A percentile compares a stretch with the other conserved stretches of the same genome.
phyloP scores from a whole-genome alignment of 805 yeast genomes.

The Hanseniaspora guilliermondii region DNA sequence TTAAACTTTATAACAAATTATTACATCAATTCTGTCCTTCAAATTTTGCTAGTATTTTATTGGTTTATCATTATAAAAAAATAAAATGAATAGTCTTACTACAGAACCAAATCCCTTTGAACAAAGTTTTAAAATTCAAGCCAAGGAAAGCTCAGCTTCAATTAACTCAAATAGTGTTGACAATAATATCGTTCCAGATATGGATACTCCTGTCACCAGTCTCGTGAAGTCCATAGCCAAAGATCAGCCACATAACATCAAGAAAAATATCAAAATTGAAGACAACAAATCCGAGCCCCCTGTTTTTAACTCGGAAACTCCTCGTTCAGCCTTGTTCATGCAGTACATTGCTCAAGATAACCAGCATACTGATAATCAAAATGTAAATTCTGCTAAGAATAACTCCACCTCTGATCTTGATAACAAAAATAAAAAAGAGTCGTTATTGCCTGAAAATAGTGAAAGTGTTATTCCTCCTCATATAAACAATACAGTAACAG shows the following conservation, averaged over 20 bases:
- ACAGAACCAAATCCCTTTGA: conserved; percentile 94
- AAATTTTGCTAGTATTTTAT: too few relatives aligned
- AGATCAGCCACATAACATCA: not conserved
- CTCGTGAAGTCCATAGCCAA: not conserved
- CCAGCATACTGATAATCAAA: not conserved
- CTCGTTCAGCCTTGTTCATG: not conserved
- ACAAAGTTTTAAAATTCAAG: conserved; percentile 46
- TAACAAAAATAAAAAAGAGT: not conserved
- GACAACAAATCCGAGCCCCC: not conserved
- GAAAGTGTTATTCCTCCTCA: not conserved
- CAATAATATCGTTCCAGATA: not conserved
- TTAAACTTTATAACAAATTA: too few relatives aligned
- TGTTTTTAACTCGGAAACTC: not conserved
- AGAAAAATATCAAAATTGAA: not conserved
- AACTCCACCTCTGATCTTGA: not conserved
- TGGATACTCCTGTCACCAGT: conserved; percentile 22
- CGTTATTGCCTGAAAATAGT: not conserved
- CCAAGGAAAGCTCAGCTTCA: conserved; percentile 9
- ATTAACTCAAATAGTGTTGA: not conserved
- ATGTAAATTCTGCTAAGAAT: not conserved
- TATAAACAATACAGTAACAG: conserved; percentile 1
- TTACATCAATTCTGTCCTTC: too few relatives aligned
- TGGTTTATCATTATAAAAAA: too few relatives aligned
- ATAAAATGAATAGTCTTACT: conserved; percentile 38
- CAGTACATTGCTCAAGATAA: not conserved